Evolutionary conservation across 805 yeast species (phyloP), one percentile per base, ranked within the genome.

Genomic region (Yamadazyma philogaea): DNA sequence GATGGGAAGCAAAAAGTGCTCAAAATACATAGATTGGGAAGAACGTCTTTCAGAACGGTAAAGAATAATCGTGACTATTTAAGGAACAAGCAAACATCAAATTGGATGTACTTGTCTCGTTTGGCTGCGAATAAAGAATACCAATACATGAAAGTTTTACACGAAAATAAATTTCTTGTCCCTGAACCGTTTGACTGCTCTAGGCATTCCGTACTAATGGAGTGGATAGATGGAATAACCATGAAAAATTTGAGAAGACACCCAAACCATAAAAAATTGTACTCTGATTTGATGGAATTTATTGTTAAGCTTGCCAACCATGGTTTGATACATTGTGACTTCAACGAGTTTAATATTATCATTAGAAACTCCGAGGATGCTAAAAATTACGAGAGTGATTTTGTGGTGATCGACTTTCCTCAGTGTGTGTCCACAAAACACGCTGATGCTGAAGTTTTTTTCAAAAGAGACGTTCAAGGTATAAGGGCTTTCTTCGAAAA

Each of bases 261-360:
- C 56, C 70, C 73, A 11, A 78, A 86, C 49, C 78, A 84, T 54
- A 78, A 81, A 47, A 75, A 79, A 48, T 72, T 93, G 37, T 93
- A 93, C 60, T 81, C 88, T 21, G 84, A 87, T 42, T 70, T 93
- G 56, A 91, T 93, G 98, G 69, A 73, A 44, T 90, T 93, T 57
- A 82, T 86, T 16, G 95, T 90, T 11, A 76, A 80, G 47, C 68
- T 93, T 40, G 99, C 86, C 5, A 82, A 85, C 55, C 78, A 83
- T 52, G 99, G 99, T 1, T 72, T 93, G 43, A 89, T 93, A 41
- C 99, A 93, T 64, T 91, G 99, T 74, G 99, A 93, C 70, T 93
- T 82, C 69, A 93, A 93, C 63, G 99, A 93, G 66, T 93, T 93
- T 64, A 93, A 93, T 62, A 88, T 93, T 52, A 87, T 93, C 77